These are phyloP conservation scores for Pelargonium hybrid DNA, from an alignment of 441 rosid genomes.

Conservation along the genomic window DNA sequence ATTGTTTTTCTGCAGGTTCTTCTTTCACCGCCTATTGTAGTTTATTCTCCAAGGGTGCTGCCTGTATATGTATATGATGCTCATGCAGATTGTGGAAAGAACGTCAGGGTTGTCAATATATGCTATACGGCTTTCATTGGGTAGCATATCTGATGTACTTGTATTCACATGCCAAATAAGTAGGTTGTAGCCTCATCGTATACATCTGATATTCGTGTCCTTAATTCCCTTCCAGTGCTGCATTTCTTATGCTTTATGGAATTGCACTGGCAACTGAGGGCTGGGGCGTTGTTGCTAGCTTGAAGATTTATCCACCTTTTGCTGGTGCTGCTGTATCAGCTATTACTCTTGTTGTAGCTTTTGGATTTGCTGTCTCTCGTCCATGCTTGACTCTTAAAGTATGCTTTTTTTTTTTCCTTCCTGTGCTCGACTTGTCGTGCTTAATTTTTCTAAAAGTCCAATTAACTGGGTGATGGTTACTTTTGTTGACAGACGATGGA, in stretches of 20 bases:
- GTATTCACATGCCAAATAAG: slow-evolving; percentile 2
- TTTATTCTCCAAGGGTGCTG: slow-evolving; percentile 95
- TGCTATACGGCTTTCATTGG: slow-evolving; percentile 7
- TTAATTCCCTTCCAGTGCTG: slow-evolving; percentile 45
- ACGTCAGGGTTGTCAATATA: slow-evolving; percentile 73
- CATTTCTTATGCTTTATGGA: slow-evolving; percentile 96
- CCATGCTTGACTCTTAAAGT: slow-evolving; percentile 98
- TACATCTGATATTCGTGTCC: slow-evolving; percentile 18
- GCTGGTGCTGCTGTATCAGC: slow-evolving; percentile 99
- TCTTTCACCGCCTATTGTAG: slow-evolving; percentile 98
- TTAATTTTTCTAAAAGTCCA: slow-evolving; percentile 7
- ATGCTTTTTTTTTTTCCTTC: slow-evolving; percentile 9
- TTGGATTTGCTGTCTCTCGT: slow-evolving; percentile 99
- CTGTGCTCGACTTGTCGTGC: slow-evolving; percentile 11
- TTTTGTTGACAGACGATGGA: slow-evolving; percentile 79
- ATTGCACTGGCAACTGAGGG: slow-evolving; percentile 98
- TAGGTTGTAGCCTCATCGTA: slow-evolving; percentile 2
- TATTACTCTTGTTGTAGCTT: slow-evolving; percentile 92
- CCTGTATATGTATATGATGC: slow-evolving; percentile 99
- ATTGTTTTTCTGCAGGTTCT: slow-evolving; percentile 56
- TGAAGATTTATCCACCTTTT: slow-evolving; percentile 94
- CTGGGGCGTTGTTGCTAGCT: slow-evolving; percentile 99
- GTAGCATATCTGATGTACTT: slow-evolving; percentile 1
- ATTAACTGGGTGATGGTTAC: slow-evolving; percentile 13
- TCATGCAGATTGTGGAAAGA: slow-evolving; percentile 97